These are phyloP conservation scores for Torrubiella hemipterigena DNA, from an alignment of 2,329 filamentous ascomycete genomes.

Conservation along the genomic window DNA sequence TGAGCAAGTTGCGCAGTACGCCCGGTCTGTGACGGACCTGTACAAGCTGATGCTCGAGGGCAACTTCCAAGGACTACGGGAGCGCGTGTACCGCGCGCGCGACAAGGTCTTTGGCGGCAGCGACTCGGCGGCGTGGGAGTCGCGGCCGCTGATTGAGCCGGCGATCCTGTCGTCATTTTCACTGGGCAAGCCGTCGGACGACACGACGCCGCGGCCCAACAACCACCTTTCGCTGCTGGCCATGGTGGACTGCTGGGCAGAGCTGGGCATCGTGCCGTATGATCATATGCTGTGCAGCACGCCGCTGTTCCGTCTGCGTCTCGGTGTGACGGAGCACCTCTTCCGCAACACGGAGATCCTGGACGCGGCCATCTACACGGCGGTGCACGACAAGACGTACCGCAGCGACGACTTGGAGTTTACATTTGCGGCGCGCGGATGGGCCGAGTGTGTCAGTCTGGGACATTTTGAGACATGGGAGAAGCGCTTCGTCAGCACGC, in stretches of 20 bases:
- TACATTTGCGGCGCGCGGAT: constrained; percentile 89
- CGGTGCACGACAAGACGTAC: constrained; percentile 82
- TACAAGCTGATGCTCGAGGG: constrained; percentile 96
- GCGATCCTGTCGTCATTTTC: constrained; percentile 83
- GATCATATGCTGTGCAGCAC: constrained; percentile 99
- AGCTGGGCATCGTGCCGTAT: constrained; percentile 85
- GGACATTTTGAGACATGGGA: constrained; percentile 90
- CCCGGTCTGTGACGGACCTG: constrained; percentile 79
- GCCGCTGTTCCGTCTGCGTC: constrained; percentile 89
- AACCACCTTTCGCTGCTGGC: constrained; percentile 88
- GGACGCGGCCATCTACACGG: constrained; percentile 74
- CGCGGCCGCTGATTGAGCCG: constrained; percentile 63
- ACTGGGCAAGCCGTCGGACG: constrained; percentile 56
- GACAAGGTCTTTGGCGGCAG: constrained; percentile 67
- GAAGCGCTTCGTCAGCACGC: constrained; percentile 82
- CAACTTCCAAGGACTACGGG: constrained; percentile 59
- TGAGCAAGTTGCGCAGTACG: constrained; percentile 89
- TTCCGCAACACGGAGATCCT: constrained; percentile 75
- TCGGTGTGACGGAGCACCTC: constrained; percentile 93
- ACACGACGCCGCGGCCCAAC: constrained; percentile 53
- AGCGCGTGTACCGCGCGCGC: constrained; percentile 51
- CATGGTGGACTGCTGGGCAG: constrained; percentile 98
- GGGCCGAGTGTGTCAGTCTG: constrained; percentile 86
- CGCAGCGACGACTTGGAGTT: constrained; percentile 95
- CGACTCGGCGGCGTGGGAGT: constrained; percentile 47